Evolutionary conservation across 768 basidiomycete genomes (phyloP), one percentile per base, ranked within the genome.

Genomic region (Xerocomus brunneocitrinus): DNA sequence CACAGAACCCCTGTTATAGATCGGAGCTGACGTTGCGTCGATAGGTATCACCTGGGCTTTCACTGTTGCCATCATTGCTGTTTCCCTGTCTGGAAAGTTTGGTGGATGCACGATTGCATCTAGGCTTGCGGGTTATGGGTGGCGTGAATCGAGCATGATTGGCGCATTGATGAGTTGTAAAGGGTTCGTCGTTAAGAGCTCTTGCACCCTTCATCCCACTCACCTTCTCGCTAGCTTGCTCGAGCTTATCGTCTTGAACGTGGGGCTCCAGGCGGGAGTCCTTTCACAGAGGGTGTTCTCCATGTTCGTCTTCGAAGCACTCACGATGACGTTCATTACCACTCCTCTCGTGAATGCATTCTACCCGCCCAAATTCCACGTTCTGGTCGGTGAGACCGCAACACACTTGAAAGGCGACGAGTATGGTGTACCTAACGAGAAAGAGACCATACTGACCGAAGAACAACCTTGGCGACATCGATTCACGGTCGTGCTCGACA

Each of bases 161-260:
- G 95, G 95, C 0, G 84, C 88, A 14, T 68, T 98, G 44, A 98
- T 99, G 95, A 89, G 85, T 63, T 95, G 94, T 67, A 95, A 98
- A 77, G 94, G 92, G 89, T 88, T 9, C 31, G 75, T 41, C 14
- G 1, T 4, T 27, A 25, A 10, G 1, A 27, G 19, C 2, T 22
- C 8, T n/a, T 12, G 7, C 1, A 13, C 47, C 28, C 43, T 9
- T 41, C 13, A 16, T 16, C 36, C 6, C 24, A 8, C 55, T 62
- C 27, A 62, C 16, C 22, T 8, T 14, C 4, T 42, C 31, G 14
- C 47, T 36, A 89, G 87, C n/a, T 76, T 97, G 4, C 89, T 97
- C 8, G 95, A 95, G 65, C 76, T 97, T 19, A 95, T 98, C 60
- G 95, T 98, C 5, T 83, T 98, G 57, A 99, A 98, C 61, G 90